Evolutionary conservation across 78 protist species (phyloP).

Genomic region (Dictyostelium capitatum): DNA sequence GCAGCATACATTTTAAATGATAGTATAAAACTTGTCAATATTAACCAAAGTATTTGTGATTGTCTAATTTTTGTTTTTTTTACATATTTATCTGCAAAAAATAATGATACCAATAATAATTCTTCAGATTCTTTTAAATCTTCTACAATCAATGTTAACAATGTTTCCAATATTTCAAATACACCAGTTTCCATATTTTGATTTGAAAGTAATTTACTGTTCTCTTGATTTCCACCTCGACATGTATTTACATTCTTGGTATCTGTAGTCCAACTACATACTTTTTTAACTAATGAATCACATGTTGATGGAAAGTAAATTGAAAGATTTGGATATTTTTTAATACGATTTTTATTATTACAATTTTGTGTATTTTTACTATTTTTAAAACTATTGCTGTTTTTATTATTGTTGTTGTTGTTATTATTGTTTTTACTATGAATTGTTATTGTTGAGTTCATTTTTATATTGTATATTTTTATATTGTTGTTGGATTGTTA

Average conservation of each 20-base stretch:
- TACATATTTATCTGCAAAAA: slow-evolving; percentile 55
- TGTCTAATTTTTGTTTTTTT: slow-evolving; percentile 29
- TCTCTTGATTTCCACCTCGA: background rate
- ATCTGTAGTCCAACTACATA: slow-evolving; percentile 33
- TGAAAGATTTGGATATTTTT: background rate
- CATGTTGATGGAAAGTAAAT: background rate
- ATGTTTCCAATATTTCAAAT: slow-evolving; percentile 10
- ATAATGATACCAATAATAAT: background rate
- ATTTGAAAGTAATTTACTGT: background rate
- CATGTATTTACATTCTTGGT: background rate
- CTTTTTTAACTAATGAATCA: slow-evolving; percentile 18
- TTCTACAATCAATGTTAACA: slow-evolving; percentile 8
- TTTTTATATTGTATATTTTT: no score
- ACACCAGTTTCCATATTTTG: slow-evolving; percentile 35
- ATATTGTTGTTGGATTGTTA: no score
- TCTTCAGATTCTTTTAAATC: slow-evolving; percentile 28
- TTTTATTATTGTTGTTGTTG: no score
- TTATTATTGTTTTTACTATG: no score
- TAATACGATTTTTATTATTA: background rate
- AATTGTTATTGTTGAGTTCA: no score
- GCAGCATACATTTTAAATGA: slow-evolving; percentile 35
- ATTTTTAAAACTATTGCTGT: no score
- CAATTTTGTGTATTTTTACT: background rate
- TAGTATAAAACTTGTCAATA: slow-evolving; percentile 35
- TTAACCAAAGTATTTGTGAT: slow-evolving; percentile 39